Percentiles rank a stretch among this genome's conserved stretches.
Conservation (phyloP, 805 yeast species). For the Vanderwaltozyma tropicalis region DNA sequence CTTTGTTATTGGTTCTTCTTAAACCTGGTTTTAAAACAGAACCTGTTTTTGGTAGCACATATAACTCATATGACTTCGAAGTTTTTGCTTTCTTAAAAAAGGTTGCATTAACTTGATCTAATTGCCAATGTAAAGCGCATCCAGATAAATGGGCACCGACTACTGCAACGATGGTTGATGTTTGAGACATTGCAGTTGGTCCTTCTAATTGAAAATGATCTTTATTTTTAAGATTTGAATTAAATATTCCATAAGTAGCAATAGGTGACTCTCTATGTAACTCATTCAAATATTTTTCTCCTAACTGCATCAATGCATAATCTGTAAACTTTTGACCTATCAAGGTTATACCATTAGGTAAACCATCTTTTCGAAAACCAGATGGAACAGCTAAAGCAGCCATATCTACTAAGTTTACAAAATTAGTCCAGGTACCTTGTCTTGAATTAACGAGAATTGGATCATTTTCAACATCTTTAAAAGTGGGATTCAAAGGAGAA, state of each 20-base stretch:
- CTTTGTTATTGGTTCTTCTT: constrained; percentile 43
- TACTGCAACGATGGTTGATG: constrained; percentile 66
- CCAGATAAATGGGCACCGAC: constrained; percentile 94
- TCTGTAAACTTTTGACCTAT: constrained; percentile 77
- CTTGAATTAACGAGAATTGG: constrained; percentile 76
- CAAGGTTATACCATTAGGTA: constrained; percentile 86
- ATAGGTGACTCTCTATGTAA: neutral
- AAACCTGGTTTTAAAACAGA: constrained; percentile 87
- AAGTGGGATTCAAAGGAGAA: constrained; percentile 83
- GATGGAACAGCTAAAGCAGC: constrained; percentile 88
- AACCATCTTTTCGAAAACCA: constrained; percentile 78
- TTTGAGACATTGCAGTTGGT: constrained; percentile 22
- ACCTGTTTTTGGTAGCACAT: constrained; percentile 73
- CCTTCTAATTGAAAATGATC: constrained; percentile 13
- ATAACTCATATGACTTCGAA: constrained; percentile 58
- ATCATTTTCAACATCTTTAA: constrained; percentile 59
- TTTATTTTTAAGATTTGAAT: constrained; percentile 4
- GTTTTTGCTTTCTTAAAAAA: constrained; percentile 60
- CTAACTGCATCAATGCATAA: constrained; percentile 77
- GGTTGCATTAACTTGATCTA: constrained; percentile 71
- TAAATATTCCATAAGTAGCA: neutral
- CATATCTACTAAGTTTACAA: constrained; percentile 87
- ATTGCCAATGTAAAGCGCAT: constrained; percentile 88
- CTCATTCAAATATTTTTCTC: constrained; percentile 47
- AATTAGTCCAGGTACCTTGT: constrained; percentile 98